Percentiles rank a stretch among this genome's conserved stretches.
These are phyloP conservation scores for Globisporangium splendens DNA, from an alignment of 352 stramenopile genomes.

Conservation along the genomic window DNA sequence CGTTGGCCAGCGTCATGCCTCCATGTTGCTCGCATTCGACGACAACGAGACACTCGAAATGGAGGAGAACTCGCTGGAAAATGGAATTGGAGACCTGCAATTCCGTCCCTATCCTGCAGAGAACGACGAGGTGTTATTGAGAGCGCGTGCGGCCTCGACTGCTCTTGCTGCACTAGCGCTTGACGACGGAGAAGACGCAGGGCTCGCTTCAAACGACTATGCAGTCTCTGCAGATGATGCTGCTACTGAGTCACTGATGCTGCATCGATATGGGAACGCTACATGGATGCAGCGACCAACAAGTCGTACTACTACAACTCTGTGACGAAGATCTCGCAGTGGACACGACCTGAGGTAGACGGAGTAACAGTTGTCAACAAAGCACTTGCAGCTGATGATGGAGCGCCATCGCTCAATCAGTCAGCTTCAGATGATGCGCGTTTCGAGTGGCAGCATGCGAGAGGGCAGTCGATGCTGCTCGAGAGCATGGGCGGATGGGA, in stretches of 20 bases:
- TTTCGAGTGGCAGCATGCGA: no score
- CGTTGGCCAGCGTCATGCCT: not conserved
- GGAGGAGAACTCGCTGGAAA: not conserved
- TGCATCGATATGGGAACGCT: constrained; percentile 39
- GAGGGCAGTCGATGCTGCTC: constrained; percentile 9
- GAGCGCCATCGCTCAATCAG: not conserved
- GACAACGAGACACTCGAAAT: not conserved
- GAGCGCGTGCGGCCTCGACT: constrained; percentile 4
- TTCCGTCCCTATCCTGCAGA: not conserved
- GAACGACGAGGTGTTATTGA: not conserved
- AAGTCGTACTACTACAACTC: constrained; percentile 61
- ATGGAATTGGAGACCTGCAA: not conserved
- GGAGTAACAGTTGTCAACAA: constrained; percentile 5
- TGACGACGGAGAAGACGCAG: constrained; percentile 5
- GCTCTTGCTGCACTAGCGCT: constrained; percentile 18
- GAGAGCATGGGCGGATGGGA: constrained; percentile 20
- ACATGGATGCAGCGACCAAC: constrained; percentile 38
- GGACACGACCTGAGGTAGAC: constrained; percentile 23
- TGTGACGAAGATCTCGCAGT: constrained; percentile 33
- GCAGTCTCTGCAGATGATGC: not conserved
- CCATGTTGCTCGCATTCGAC: not conserved
- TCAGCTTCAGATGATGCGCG: not conserved
- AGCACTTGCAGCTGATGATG: not conserved
- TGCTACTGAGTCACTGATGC: not conserved
- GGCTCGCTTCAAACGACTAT: not conserved